Base-by-base conservation (phyloP, 1,284 basidiomycete genomes). In the Tilletia setariae region DNA sequence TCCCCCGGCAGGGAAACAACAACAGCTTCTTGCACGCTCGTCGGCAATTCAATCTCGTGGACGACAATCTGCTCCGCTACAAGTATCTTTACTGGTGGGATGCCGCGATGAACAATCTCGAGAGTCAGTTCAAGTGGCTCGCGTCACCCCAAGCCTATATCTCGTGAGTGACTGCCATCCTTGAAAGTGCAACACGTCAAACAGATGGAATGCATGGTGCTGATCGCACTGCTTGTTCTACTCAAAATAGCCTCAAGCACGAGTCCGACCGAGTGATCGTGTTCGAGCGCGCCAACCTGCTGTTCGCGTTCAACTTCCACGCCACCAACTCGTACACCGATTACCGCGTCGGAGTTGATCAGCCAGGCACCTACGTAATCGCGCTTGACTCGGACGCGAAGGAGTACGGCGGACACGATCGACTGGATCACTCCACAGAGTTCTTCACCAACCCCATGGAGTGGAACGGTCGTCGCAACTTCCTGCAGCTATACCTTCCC, bases 231-330 rank as follows among this genome's bases (percentile, higher is more conserved):
- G 1, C 82, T 92, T 87, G 93, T 91, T 9, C 93, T 91, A 78
- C 89, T 96, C 53, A 95, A 93, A n/a, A 87, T 98, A 95, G 93
- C 19, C 87, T 98, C 71, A 98, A 97, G 85, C 87, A 98, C 83
- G 93, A 98, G 82, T 84, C 64, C 28, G 76, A 77, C 59, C 70
- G 75, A 0, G 87, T 96, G 66, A 86, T 98, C 76, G 94, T 92
- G 1, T 98, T 90, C 79, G 95, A 98, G 85, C 89, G 95, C 64
- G 94, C 90, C 15, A 91, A 91, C 35, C 86, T 98, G 63, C 84
- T 98, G 53, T 98, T 97, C 85, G 87, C 97, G 74, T 98, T 97
- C 88, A 98, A 98, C 85, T 96, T 98, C 87, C 90, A 96, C 84
- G 89, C 92, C 1, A 89, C 87, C 16, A 85, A 92, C 61, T 94